Percentiles rank a stretch among this genome's conserved stretches.
phyloP scores from a whole-genome alignment of 2,329 filamentous ascomycete species.

The Colletotrichum sp. region DNA sequence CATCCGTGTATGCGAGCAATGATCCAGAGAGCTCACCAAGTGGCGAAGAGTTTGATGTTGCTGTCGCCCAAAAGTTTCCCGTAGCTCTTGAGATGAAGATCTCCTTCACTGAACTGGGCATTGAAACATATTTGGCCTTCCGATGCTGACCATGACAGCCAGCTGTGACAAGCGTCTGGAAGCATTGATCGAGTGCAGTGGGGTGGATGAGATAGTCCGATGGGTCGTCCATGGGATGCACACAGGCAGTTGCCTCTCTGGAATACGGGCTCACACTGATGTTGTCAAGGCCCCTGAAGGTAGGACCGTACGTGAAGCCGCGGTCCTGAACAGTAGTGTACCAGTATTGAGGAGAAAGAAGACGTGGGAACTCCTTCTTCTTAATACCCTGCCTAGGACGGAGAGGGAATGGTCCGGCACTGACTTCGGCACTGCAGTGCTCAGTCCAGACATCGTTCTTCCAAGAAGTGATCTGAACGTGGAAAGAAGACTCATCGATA shows the following conservation, averaged over 20 bases:
- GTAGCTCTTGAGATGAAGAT: background rate
- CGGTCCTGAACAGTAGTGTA: conserved; percentile 28
- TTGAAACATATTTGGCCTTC: background rate
- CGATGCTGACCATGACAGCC: background rate
- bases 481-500: conserved; percentile 32
- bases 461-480: conserved; percentile 34
- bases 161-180: conserved; percentile 32
- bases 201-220: conserved; percentile 41
- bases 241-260: conserved; percentile 23
- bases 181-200: conserved; percentile 36
- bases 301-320: conserved; percentile 34
- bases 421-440: conserved; percentile 29
- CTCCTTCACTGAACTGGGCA: background rate
- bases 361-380: background rate
- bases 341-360: conserved; percentile 9
- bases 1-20: background rate
- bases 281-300: conserved; percentile 31
- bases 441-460: conserved; percentile 29
- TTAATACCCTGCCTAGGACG: conserved; percentile 22
- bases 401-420: background rate
- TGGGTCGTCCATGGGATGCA: background rate
- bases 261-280: conserved; percentile 22
- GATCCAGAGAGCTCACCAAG: background rate
- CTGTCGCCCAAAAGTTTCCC: background rate
- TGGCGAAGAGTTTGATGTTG: background rate